phyloP scores from a whole-genome alignment of 2,329 filamentous ascomycete genomes.

The Xylariaceae sp. region DNA sequence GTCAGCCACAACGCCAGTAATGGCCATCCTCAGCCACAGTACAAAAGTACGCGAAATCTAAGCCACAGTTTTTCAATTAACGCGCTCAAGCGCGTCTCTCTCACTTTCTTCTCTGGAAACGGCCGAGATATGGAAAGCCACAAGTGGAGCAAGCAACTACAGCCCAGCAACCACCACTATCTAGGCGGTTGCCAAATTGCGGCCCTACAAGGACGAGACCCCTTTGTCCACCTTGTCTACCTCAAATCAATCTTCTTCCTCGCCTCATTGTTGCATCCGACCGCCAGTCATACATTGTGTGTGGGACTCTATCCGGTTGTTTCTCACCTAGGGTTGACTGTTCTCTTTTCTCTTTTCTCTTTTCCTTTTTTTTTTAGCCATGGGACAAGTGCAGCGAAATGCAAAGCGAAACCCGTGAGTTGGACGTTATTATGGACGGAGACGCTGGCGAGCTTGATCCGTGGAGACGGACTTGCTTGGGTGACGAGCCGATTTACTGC shows the following conservation, averaged over 20 bases:
- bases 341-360: too few relatives aligned
- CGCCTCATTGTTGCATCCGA: neutral
- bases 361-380: slow-evolving; percentile 12
- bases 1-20: neutral
- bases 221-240: neutral
- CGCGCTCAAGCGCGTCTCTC: slow-evolving; percentile 31
- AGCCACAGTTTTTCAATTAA: slow-evolving; percentile 36
- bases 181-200: neutral
- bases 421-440: slow-evolving; percentile 30
- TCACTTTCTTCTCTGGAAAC: neutral
- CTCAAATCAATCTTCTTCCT: neutral
- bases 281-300: neutral
- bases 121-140: neutral
- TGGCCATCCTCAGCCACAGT: slow-evolving; percentile 10
- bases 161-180: slow-evolving; percentile 16
- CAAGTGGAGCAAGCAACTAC: slow-evolving; percentile 11
- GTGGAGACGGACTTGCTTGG: slow-evolving; percentile 36
- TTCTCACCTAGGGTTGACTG: neutral
- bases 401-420: slow-evolving; percentile 7
- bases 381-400: slow-evolving; percentile 1
- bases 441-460: slow-evolving; percentile 18
- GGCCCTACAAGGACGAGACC: slow-evolving; percentile 1
- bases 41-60: slow-evolving; percentile 17
- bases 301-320: neutral
- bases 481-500: slow-evolving; percentile 54